A percentile compares a stretch with the other conserved stretches of the same genome.
phyloP scores from a whole-genome alignment of 192 early-diverging fungal genomes.

The Coemansia erecta region DNA sequence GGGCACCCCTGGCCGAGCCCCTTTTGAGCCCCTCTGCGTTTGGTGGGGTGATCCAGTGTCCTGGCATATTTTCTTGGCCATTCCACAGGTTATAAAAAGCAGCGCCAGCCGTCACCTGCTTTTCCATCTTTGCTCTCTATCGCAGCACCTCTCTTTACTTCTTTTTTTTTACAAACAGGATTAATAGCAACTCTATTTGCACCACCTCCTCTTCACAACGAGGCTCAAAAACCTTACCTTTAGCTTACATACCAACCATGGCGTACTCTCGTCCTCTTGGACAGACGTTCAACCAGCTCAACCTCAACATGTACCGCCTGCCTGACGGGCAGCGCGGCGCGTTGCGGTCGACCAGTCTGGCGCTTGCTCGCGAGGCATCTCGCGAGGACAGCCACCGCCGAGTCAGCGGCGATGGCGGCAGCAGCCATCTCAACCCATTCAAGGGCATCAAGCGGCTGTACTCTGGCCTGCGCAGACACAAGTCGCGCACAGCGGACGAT shows the following conservation, averaged over 20 bases:
- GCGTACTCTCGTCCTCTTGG: constrained; percentile 47
- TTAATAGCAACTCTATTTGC: not conserved
- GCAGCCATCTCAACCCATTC: constrained; percentile 40
- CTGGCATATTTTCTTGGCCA: too few relatives aligned
- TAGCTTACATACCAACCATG: constrained; percentile 16
- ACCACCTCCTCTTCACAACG: not conserved
- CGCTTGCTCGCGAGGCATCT: constrained; percentile 44
- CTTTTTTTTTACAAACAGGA: too few relatives aligned
- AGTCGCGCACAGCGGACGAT: constrained; percentile 14
- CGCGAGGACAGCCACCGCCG: constrained; percentile 25
- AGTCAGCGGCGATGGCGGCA: constrained; percentile 15
- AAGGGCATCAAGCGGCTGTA: constrained; percentile 51
- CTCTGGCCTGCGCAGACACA: constrained; percentile 39
- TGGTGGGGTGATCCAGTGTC: too few relatives aligned
- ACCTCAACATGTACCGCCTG: constrained; percentile 52
- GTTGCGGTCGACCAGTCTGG: constrained; percentile 38
- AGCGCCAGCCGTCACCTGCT: not conserved
- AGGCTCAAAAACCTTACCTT: not conserved
- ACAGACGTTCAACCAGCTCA: constrained; percentile 55
- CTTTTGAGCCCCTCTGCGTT: too few relatives aligned
- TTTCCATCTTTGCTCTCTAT: constrained; percentile 1
- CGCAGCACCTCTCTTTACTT: not conserved
- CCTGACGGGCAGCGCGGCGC: constrained; percentile 52
- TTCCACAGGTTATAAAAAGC: not conserved
- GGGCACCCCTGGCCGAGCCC: too few relatives aligned